Percentiles rank a stretch among this genome's conserved stretches.
Evolutionary conservation across 2,329 filamentous ascomycete genomes (phyloP).

Genomic region (Peltaster fructicola): DNA sequence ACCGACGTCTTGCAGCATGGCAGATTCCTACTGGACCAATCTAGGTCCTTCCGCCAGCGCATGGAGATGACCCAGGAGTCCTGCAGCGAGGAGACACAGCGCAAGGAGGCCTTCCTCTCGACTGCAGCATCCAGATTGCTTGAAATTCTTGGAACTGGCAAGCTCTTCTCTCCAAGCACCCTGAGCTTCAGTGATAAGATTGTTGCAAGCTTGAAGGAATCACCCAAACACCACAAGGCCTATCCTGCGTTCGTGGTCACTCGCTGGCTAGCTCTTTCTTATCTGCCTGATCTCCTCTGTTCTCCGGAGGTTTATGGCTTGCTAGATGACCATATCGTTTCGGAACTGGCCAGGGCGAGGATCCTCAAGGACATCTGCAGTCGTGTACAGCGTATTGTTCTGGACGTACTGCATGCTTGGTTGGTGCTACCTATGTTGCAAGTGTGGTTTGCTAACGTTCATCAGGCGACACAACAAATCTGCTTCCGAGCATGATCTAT

Average conservation of each 20-base stretch:
- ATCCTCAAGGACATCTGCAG: constrained; percentile 58
- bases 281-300: constrained; percentile 65
- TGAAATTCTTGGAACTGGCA: constrained; percentile 58
- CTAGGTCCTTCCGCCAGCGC: constrained; percentile 49
- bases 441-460: not conserved
- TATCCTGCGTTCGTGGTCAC: constrained; percentile 73
- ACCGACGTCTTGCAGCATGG: constrained; percentile 91
- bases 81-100: constrained; percentile 55
- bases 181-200: constrained; percentile 75
- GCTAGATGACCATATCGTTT: constrained; percentile 81
- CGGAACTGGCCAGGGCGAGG: constrained; percentile 71
- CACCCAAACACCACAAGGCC: constrained; percentile 47
- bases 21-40: constrained; percentile 72
- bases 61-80: constrained; percentile 56
- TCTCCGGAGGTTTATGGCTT: constrained; percentile 59
- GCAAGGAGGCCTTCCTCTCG: constrained; percentile 77
- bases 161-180: constrained; percentile 71
- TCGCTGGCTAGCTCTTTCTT: constrained; percentile 83
- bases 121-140: constrained; percentile 66
- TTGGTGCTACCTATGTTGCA: constrained; percentile 16
- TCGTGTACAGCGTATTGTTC: constrained; percentile 60
- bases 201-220: constrained; percentile 46
- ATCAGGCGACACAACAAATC: not conserved
- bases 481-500: not conserved
- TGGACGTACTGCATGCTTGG: constrained; percentile 55